Conservation (phyloP, 2,329 filamentous ascomycete genomes). For the Alternaria incomplexa region DNA sequence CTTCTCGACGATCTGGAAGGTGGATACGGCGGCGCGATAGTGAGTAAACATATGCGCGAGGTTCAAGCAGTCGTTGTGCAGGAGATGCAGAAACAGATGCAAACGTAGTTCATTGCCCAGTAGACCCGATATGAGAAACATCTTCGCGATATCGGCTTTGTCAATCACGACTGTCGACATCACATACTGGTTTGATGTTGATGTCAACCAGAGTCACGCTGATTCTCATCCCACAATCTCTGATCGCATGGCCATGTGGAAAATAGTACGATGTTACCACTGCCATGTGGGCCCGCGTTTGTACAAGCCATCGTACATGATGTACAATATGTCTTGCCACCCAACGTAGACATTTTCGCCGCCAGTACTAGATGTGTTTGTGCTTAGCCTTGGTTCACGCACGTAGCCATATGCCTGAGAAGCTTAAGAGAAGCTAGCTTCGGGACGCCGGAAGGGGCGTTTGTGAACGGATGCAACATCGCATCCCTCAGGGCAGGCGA, state of each 20-base stretch:
- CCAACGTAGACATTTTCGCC: neutral
- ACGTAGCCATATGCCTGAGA: neutral
- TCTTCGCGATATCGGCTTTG: neutral
- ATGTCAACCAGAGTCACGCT: neutral
- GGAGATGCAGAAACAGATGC: neutral
- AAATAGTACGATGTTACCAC: neutral
- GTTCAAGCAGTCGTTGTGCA: neutral
- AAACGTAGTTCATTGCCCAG: neutral
- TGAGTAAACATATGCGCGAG: constrained; percentile 13
- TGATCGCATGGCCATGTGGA: neutral
- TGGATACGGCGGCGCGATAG: constrained; percentile 12
- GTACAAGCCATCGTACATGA: neutral
- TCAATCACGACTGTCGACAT: neutral
- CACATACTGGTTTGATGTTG: neutral
- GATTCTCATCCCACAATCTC: neutral
- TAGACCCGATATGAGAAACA: neutral
- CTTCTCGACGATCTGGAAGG: constrained; percentile 31
- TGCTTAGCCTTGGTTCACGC: neutral
- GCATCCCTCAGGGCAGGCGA: neutral
- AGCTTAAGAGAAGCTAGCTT: neutral
- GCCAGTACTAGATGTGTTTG: neutral
- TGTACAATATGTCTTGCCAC: neutral
- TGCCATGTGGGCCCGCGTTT: neutral
- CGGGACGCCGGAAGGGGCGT: neutral
- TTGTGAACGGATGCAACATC: neutral